Percentiles rank a stretch among this genome's conserved stretches.
Evolutionary conservation across 108 stramenopile genomes (phyloP).

Genomic region (Cyclostephanos tholiformis): DNA sequence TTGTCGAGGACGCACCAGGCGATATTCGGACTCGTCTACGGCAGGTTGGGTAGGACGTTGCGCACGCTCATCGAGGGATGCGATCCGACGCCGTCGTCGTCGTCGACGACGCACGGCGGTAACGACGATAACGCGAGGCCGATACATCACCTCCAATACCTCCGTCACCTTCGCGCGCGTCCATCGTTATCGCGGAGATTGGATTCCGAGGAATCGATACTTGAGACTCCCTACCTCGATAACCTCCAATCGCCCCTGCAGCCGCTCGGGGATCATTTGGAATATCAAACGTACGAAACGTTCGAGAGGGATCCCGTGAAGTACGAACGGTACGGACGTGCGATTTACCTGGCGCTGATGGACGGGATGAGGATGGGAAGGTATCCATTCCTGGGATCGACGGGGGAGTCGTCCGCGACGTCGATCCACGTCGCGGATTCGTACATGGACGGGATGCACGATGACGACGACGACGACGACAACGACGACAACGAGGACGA

Average conservation of each 20-base stretch:
- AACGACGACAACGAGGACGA: constrained; percentile 15
- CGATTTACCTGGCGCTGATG: constrained; percentile 64
- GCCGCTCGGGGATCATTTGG: constrained; percentile 96
- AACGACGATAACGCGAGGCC: constrained; percentile 17
- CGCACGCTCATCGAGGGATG: constrained; percentile 67
- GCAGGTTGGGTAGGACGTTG: constrained; percentile 67
- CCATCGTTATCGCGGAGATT: constrained; percentile 42
- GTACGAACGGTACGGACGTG: constrained; percentile 89
- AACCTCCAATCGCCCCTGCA: constrained; percentile 95
- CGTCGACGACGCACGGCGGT: too few species aligned
- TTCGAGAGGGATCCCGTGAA: constrained; percentile 98
- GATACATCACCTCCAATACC: constrained; percentile 86
- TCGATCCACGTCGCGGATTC: constrained; percentile 11
- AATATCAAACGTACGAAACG: constrained; percentile 96
- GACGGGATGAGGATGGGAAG: constrained; percentile 41
- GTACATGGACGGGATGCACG: not conserved
- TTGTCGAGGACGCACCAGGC: constrained; percentile 84
- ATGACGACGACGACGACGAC: not conserved
- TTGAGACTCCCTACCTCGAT: constrained; percentile 88
- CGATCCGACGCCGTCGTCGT: too few species aligned
- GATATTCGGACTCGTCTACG: constrained; percentile 67
- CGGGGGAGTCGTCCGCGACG: not conserved
- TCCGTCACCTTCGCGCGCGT: constrained; percentile 83
- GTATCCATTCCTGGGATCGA: constrained; percentile 16
- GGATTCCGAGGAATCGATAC: constrained; percentile 69